Evolutionary conservation across 2,329 filamentous ascomycete species (phyloP).

Genomic region (Cladorrhinum sp.): DNA sequence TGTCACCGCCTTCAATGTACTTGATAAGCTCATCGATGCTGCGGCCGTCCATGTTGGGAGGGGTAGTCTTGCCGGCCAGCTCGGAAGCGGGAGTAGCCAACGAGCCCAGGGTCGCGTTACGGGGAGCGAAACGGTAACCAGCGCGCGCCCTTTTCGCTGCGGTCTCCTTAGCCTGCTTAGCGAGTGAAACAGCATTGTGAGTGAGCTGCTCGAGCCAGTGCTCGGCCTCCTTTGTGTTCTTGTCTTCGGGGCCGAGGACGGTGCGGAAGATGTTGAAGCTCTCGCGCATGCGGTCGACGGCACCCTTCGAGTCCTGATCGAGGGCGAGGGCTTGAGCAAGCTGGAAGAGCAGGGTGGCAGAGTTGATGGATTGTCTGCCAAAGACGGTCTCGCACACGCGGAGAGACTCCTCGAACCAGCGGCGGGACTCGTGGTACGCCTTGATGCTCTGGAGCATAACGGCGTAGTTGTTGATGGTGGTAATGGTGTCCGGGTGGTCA

Average conservation of each 20-base stretch:
- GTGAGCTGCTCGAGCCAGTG: slow-evolving; percentile 95
- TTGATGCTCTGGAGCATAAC: slow-evolving; percentile 98
- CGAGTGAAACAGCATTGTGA: slow-evolving; percentile 89
- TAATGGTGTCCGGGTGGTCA: slow-evolving; percentile 95
- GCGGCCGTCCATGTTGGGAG: slow-evolving; percentile 61
- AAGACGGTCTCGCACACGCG: slow-evolving; percentile 86
- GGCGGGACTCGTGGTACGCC: slow-evolving; percentile 87
- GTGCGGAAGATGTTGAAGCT: slow-evolving; percentile 92
- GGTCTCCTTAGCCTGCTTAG: slow-evolving; percentile 87
- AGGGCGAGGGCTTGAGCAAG: slow-evolving; percentile 90
- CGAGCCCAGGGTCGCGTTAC: slow-evolving; percentile 58
- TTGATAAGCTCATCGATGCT: slow-evolving; percentile 91
- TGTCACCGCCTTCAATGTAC: slow-evolving; percentile 80
- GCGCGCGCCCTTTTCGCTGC: slow-evolving; percentile 71
- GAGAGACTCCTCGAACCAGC: slow-evolving; percentile 95
- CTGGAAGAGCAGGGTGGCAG: slow-evolving; percentile 94
- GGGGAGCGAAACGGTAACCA: slow-evolving; percentile 64
- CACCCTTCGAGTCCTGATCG: slow-evolving; percentile 91
- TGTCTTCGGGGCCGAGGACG: slow-evolving; percentile 83
- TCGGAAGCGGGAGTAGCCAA: slow-evolving; percentile 35
- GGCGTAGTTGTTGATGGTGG: slow-evolving; percentile 96
- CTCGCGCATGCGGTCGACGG: slow-evolving; percentile 91
- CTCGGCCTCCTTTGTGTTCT: slow-evolving; percentile 97
- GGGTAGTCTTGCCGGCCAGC: slow-evolving; percentile 34
- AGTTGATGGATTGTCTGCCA: slow-evolving; percentile 85